Conservation (phyloP, 2,329 filamentous ascomycete genomes). For the Hypoxylon sp. region DNA sequence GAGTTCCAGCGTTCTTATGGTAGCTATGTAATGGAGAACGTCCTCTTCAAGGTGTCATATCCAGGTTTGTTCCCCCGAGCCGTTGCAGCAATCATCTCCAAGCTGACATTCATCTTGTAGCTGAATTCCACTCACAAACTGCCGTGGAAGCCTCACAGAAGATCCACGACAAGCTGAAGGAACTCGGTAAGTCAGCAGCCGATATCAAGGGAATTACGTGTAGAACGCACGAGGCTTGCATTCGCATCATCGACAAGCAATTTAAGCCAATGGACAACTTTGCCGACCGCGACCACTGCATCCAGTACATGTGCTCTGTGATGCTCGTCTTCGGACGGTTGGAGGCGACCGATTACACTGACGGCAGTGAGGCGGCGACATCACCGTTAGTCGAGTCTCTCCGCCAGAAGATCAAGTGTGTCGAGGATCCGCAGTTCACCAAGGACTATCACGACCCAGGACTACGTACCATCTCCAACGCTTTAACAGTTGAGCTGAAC, state of each 20-base stretch:
- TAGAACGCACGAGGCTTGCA: conserved; percentile 97
- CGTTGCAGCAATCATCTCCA: not conserved
- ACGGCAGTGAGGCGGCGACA: conserved; percentile 90
- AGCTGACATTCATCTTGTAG: conserved; percentile 49
- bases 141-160: conserved; percentile 94
- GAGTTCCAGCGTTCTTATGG: conserved; percentile 95
- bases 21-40: conserved; percentile 99
- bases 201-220: conserved; percentile 95
- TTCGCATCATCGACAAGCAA: conserved; percentile 99
- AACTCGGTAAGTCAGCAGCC: conserved; percentile 86
- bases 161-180: conserved; percentile 83
- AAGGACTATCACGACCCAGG: conserved; percentile 92
- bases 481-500: conserved; percentile 91
- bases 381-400: conserved; percentile 90
- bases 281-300: conserved; percentile 98
- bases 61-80: conserved; percentile 68
- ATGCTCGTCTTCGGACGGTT: conserved; percentile 97
- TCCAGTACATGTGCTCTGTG: conserved; percentile 98
- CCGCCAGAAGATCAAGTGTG: conserved; percentile 91
- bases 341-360: conserved; percentile 90
- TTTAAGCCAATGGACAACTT: conserved; percentile 99
- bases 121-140: conserved; percentile 98
- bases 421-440: conserved; percentile 95
- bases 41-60: conserved; percentile 99
- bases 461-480: conserved; percentile 97